Evolutionary conservation across 495 filamentous ascomycete species (phyloP).

Genomic region (Jackrogersella minutella): DNA sequence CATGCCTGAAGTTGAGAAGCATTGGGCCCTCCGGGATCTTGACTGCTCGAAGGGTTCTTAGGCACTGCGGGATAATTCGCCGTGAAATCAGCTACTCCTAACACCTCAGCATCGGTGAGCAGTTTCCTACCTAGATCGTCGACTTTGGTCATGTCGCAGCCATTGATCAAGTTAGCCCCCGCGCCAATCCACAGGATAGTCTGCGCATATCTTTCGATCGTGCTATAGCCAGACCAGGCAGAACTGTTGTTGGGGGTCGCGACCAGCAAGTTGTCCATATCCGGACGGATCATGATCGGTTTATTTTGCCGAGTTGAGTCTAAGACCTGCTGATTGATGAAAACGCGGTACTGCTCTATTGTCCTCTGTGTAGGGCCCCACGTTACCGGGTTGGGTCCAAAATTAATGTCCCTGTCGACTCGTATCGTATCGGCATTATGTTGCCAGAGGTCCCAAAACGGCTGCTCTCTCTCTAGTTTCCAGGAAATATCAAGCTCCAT

Average conservation of each 20-base stretch:
- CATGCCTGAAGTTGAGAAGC: slow-evolving; percentile 1
- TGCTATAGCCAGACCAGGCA: slow-evolving; percentile 1
- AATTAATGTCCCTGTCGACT: slow-evolving; percentile 1
- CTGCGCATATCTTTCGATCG: neutral
- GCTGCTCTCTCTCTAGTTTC: neutral
- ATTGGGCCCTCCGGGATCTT: slow-evolving; percentile 9
- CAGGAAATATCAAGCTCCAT: neutral
- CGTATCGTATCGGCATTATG: slow-evolving; percentile 5
- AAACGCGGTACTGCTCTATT: neutral
- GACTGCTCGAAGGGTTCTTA: slow-evolving; percentile 2
- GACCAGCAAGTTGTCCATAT: slow-evolving; percentile 8
- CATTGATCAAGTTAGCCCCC: slow-evolving; percentile 1
- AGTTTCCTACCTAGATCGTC: neutral
- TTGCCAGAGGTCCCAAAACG: slow-evolving; percentile 5
- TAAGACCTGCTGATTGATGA: neutral
- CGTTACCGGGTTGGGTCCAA: neutral
- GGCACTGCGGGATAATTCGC: slow-evolving; percentile 3
- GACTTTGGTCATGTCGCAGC: slow-evolving; percentile 10
- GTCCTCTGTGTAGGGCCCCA: slow-evolving; percentile 1
- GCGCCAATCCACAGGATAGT: slow-evolving; percentile 5
- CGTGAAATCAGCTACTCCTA: slow-evolving; percentile 6
- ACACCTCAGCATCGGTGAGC: neutral
- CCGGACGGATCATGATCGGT: neutral
- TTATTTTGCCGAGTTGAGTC: neutral
- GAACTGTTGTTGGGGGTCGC: neutral